These are phyloP conservation scores for Clonostachys rosea DNA, from an alignment of 2,329 filamentous ascomycete species.

Conservation along the genomic window DNA sequence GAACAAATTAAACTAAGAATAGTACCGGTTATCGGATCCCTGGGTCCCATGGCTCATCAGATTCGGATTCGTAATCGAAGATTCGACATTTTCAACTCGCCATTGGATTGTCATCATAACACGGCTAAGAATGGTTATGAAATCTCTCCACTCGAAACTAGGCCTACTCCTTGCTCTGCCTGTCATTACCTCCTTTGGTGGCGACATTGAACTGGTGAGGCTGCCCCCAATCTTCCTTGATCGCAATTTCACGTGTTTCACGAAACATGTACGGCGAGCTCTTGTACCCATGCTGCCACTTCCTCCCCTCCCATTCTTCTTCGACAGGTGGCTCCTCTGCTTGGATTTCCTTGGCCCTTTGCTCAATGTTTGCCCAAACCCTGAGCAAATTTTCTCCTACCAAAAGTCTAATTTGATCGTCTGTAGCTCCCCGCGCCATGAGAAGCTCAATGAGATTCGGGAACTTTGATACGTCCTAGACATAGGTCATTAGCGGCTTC, in stretches of 20 bases:
- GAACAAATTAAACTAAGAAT: conserved; percentile 57
- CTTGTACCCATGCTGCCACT: conserved; percentile 17
- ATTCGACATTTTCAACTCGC: no score
- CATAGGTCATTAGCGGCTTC: neutral
- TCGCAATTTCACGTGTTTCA: conserved; percentile 9
- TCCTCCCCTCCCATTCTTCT: conserved; percentile 17
- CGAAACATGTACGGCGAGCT: conserved; percentile 16
- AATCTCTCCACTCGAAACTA: no score
- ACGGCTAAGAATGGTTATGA: no score
- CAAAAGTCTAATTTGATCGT: conserved; percentile 58
- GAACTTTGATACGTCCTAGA: conserved; percentile 23
- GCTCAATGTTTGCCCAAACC: conserved; percentile 78
- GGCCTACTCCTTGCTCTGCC: conserved; percentile 2
- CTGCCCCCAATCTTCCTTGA: conserved; percentile 13
- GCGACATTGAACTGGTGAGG: conserved; percentile 5
- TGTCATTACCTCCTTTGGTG: conserved; percentile 1
- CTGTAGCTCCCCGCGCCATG: conserved; percentile 20
- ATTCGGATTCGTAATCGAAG: neutral
- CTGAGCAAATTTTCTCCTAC: conserved; percentile 77
- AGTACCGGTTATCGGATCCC: conserved; percentile 25
- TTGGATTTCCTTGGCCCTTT: conserved; percentile 63
- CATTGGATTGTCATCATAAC: no score
- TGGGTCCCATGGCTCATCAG: conserved; percentile 4
- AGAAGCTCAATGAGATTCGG: conserved; percentile 21
- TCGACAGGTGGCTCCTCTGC: conserved; percentile 31